These are phyloP conservation scores for Aegilops sharonensis DNA, from an alignment of 176 grass and related monocot genomes.

Conservation along the genomic window DNA sequence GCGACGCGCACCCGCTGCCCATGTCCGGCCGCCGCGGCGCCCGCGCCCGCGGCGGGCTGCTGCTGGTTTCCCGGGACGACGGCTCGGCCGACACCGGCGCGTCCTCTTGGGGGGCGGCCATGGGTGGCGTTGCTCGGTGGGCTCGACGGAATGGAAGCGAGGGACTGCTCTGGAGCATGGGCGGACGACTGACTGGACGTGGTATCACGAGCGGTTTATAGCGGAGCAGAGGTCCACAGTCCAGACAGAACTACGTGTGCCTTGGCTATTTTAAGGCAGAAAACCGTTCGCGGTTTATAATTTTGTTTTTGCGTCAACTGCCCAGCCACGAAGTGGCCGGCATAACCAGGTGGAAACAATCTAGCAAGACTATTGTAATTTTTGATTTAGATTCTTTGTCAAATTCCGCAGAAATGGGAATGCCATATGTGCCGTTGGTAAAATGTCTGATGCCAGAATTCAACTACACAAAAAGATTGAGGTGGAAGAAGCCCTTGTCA, in stretches of 20 bases:
- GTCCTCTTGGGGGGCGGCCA: conserved; percentile 3
- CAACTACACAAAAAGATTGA: too few relatives aligned
- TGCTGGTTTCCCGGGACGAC: conserved; percentile 4
- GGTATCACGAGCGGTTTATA: not conserved
- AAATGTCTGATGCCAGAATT: not conserved
- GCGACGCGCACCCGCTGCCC: conserved; percentile 1
- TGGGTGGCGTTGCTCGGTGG: not conserved
- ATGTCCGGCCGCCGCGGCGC: not conserved
- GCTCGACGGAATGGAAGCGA: not conserved
- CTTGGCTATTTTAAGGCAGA: not conserved
- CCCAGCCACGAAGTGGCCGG: conserved; percentile 11
- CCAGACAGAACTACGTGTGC: not conserved
- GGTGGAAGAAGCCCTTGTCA: too few relatives aligned
- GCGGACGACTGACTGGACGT: not conserved
- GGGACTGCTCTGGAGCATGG: not conserved
- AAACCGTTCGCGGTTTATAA: not conserved
- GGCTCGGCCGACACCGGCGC: not conserved
- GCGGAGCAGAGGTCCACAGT: too few relatives aligned
- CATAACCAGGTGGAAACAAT: conserved; percentile 6
- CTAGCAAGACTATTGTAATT: not conserved
- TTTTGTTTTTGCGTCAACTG: not conserved
- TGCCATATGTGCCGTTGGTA: not conserved
- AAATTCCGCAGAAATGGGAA: not conserved
- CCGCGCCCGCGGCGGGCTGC: not conserved
- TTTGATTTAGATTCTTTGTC: not conserved